phyloP scores from a whole-genome alignment of 176 grass and related monocot genomes.

The Themeda triandra region DNA sequence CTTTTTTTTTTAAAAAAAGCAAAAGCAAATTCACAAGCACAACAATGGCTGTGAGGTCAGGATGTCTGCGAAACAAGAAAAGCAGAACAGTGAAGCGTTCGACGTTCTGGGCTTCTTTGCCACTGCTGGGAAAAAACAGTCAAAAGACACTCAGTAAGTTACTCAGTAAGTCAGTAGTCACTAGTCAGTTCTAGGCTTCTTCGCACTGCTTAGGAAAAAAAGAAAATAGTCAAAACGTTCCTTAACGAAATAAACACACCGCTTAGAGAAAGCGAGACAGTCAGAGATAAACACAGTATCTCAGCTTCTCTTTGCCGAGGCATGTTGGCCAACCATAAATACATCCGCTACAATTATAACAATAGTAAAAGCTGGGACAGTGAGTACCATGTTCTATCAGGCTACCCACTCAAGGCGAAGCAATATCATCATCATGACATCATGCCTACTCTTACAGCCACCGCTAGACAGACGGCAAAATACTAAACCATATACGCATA shows the following conservation, averaged over 20 bases:
- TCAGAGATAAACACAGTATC: neutral
- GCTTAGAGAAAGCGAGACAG: too few relatives aligned
- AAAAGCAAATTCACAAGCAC: too few relatives aligned
- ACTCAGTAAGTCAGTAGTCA: too few relatives aligned
- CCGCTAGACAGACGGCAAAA: neutral
- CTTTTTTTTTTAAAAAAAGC: too few relatives aligned
- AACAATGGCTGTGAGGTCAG: too few relatives aligned
- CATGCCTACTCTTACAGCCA: neutral
- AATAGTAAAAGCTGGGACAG: neutral
- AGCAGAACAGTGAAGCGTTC: neutral
- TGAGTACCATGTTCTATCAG: neutral
- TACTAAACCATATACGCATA: conserved; percentile 36
- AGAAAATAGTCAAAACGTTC: too few relatives aligned
- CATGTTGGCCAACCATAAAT: neutral
- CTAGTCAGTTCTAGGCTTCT: too few relatives aligned
- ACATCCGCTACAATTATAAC: neutral
- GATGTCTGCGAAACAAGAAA: too few relatives aligned
- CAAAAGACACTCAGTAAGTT: too few relatives aligned
- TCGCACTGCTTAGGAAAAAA: too few relatives aligned
- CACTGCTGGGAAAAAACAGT: too few relatives aligned
- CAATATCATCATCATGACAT: neutral
- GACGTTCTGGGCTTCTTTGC: neutral
- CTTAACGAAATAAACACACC: too few relatives aligned
- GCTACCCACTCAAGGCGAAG: neutral
- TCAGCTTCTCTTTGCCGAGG: neutral